Evolutionary conservation across 1,284 basidiomycete genomes (phyloP).

Genomic region (Inonotus hispidus): DNA sequence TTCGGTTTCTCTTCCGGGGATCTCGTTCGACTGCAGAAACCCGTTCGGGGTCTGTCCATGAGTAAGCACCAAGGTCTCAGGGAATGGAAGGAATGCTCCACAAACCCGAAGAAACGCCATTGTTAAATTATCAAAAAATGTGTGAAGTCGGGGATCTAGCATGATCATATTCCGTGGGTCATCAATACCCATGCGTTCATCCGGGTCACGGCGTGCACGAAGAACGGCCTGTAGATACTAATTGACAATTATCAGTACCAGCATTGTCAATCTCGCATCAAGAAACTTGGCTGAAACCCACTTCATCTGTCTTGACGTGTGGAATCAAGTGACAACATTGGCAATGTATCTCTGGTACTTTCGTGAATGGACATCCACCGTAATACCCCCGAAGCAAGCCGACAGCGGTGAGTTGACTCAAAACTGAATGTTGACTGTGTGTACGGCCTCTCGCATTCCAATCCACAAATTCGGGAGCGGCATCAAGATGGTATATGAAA

Average conservation of each 20-base stretch:
- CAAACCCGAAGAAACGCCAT: background rate
- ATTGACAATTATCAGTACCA: background rate
- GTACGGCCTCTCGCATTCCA: background rate
- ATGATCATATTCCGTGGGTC: background rate
- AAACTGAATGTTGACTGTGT: background rate
- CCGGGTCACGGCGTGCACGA: background rate
- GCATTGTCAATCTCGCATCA: no score
- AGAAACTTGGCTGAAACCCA: no score
- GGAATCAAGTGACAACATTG: background rate
- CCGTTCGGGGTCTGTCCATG: background rate
- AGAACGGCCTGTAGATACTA: background rate
- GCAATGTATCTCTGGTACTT: background rate
- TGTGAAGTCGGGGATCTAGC: background rate
- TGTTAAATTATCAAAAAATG: background rate
- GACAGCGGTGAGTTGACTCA: background rate
- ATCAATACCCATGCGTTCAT: background rate
- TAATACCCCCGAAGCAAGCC: background rate
- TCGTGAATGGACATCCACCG: background rate
- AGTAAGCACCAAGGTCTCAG: background rate
- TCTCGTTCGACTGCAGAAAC: background rate
- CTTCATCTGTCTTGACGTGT: background rate
- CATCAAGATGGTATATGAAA: background rate
- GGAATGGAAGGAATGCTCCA: background rate
- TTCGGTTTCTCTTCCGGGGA: background rate
- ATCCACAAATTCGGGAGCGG: background rate